Evolutionary conservation across 129 eudicot species (phyloP).

Genomic region (Saussurea involucrata): DNA sequence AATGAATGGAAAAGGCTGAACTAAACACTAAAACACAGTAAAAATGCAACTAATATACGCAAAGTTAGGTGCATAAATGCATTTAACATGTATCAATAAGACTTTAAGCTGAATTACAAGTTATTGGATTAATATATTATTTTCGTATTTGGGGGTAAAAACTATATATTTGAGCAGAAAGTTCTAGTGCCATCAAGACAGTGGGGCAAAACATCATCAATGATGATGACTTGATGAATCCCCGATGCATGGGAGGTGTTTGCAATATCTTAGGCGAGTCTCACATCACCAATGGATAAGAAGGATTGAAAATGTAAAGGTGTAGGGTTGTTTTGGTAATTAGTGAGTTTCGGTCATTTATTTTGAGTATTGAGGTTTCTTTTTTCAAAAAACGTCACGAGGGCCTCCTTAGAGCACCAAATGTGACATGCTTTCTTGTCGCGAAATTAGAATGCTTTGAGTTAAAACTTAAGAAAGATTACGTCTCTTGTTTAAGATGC

Average conservation of each 20-base stretch:
- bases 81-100: no score
- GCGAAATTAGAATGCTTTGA: background rate
- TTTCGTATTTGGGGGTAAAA: background rate
- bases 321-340: background rate
- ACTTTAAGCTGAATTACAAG: no score
- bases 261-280: background rate
- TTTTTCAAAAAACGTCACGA: background rate
- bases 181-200: background rate
- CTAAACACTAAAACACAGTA: no score
- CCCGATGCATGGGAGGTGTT: background rate
- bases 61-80: no score
- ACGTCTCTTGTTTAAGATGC: background rate
- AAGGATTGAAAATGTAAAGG: background rate
- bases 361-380: background rate
- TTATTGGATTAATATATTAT: no score
- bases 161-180: background rate
- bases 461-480: no score
- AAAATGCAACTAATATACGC: no score
- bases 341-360: background rate
- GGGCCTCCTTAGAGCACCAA: background rate
- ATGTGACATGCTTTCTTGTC: background rate
- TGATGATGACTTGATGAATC: background rate
- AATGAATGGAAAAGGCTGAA: no score
- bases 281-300: background rate
- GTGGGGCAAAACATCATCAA: background rate